Evolutionary conservation across 2,329 filamentous ascomycete species (phyloP).

Genomic region (Canariomyces notabilis): DNA sequence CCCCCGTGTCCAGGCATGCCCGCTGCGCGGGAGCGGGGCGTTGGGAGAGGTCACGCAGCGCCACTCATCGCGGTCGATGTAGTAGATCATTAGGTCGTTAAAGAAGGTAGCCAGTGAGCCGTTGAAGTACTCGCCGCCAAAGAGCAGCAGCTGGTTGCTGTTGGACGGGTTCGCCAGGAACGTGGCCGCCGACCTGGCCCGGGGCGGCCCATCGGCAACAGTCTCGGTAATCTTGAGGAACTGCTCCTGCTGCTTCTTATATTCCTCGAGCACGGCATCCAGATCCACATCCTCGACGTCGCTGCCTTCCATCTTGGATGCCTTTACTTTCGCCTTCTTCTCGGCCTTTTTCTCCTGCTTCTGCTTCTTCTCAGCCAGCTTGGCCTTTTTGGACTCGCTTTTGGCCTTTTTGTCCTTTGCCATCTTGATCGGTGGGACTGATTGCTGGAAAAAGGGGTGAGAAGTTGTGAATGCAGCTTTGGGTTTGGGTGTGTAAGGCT

Average conservation of each 20-base stretch:
- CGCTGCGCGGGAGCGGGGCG: constrained; percentile 80
- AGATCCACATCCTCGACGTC: constrained; percentile 91
- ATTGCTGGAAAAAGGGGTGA: too few species aligned
- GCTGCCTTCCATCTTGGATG: constrained; percentile 69
- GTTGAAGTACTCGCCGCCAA: constrained; percentile 95
- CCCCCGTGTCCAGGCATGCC: constrained; percentile 90
- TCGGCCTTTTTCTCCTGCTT: constrained; percentile 89
- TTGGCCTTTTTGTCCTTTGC: constrained; percentile 43
- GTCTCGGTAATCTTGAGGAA: constrained; percentile 91
- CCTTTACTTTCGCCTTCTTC: constrained; percentile 71
- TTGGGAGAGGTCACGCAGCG: constrained; percentile 86
- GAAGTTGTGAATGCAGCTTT: background rate
- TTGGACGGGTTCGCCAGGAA: constrained; percentile 82
- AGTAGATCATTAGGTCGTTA: constrained; percentile 63
- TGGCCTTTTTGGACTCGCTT: constrained; percentile 40
- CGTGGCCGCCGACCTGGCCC: constrained; percentile 72
- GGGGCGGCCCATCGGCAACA: constrained; percentile 64
- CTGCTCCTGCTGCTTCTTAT: constrained; percentile 85
- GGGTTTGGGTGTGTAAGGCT: background rate
- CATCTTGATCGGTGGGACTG: constrained; percentile 35
- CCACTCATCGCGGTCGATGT: constrained; percentile 86
- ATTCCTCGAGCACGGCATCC: constrained; percentile 88
- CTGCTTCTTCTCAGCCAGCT: constrained; percentile 57
- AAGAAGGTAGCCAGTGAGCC: constrained; percentile 74
- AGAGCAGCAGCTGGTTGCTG: constrained; percentile 81